Percentiles rank a stretch among this genome's conserved stretches.
Conservation (phyloP, 495 filamentous ascomycete genomes). For the Penicillium riverlandense region DNA sequence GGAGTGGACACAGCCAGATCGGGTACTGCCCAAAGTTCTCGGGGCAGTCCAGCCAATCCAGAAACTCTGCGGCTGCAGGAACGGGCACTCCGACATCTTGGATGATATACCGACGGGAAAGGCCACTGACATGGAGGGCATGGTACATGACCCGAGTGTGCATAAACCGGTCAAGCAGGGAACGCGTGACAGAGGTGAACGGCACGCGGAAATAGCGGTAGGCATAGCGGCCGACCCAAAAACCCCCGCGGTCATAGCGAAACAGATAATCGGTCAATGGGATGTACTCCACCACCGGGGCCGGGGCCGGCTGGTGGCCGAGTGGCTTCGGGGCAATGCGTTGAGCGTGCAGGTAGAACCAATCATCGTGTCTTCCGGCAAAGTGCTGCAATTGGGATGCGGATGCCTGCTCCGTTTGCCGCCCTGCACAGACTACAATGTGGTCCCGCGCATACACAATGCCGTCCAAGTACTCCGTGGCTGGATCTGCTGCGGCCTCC, state of each 20-base stretch:
- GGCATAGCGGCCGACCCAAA: constrained; percentile 46
- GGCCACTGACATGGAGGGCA: constrained; percentile 45
- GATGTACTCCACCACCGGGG: constrained; percentile 29
- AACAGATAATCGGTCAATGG: constrained; percentile 55
- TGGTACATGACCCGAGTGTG: constrained; percentile 51
- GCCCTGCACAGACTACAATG: constrained; percentile 43
- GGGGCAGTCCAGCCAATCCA: constrained; percentile 36
- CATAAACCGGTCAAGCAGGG: constrained; percentile 45
- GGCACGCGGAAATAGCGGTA: constrained; percentile 51
- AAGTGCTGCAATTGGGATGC: constrained; percentile 27
- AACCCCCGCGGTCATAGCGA: constrained; percentile 57
- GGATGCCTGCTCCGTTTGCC: constrained; percentile 23
- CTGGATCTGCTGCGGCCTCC: constrained; percentile 18
- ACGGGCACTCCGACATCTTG: constrained; percentile 54
- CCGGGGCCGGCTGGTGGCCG: not conserved
- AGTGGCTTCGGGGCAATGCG: constrained; percentile 4
- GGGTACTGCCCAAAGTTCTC: constrained; percentile 44
- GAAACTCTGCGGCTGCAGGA: constrained; percentile 34
- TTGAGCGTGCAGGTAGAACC: constrained; percentile 52
- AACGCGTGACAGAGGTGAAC: constrained; percentile 47
- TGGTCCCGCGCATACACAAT: constrained; percentile 38
- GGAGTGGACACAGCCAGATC: constrained; percentile 51
- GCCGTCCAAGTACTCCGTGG: constrained; percentile 50
- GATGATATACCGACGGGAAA: constrained; percentile 39
- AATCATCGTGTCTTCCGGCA: constrained; percentile 43